Base-by-base conservation (phyloP, 2,329 filamentous ascomycete genomes). In the Pseudocercospora fijiensis region DNA sequence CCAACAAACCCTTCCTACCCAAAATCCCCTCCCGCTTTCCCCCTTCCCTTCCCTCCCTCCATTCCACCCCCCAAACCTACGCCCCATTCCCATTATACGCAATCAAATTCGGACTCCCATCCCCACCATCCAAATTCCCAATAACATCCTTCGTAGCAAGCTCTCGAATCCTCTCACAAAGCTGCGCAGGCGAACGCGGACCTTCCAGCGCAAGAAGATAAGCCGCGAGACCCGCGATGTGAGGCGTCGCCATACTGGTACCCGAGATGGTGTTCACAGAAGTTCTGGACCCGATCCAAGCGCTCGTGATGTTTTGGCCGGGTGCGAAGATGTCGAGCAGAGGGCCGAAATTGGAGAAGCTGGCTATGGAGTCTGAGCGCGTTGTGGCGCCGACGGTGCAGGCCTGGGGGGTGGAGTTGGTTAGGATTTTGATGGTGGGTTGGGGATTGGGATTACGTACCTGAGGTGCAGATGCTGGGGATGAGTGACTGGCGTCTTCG, bases 301-400 rank as follows among this genome's bases (percentile, higher is more conserved):
- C 71, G 37, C 79, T 82, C 7, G 81, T 73, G 61, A 86, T 81
- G 65, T 80, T 66, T 68, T 81, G 76, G 20, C 84, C 84, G 2
- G 84, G 84, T n/a, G 77, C 78, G 45, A 76, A 78, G 56, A 79
- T 74, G 33, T 78, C 76, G 28, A 80, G 74, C 5, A 68, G 71
- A 11, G 72, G 60, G 5, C 78, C 78, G 51, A 72, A 78, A 66
- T 79, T 79, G 1, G 76, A 77, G 70, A 79, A 80, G 20, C 69
- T 69, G 9, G 78, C 75, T 22, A 74, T 68, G 2, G 58, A 62
- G 58, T 76, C 72, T 45, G 70, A 59, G 1, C 61, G 63, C 58
- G 76, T 70, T 0, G 74, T 65, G 6, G 76, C 77, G 27, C 75
- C 77, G 9, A 80, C 77, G n/a, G 72, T 75, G 60, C 77, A 71